phyloP scores from a whole-genome alignment of 2,329 filamentous ascomycete species.

The Trichoderma sp. region DNA sequence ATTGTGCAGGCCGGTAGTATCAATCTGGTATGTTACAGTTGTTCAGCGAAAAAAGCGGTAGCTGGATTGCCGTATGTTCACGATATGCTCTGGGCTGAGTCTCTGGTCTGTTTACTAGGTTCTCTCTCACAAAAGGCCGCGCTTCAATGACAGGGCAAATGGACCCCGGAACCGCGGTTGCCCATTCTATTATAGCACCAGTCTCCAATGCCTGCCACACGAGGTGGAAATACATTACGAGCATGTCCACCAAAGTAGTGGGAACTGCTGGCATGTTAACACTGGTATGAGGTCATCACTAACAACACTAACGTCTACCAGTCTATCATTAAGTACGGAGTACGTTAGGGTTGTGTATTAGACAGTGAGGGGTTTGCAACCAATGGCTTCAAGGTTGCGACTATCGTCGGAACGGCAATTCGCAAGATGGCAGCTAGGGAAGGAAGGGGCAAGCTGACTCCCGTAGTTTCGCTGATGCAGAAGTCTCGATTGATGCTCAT shows the following conservation, averaged over 20 bases:
- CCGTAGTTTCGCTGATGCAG: background rate
- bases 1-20: constrained; percentile 24
- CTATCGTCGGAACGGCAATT: background rate
- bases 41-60: background rate
- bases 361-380: background rate
- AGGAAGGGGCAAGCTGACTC: background rate
- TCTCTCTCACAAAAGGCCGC: background rate
- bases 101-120: background rate
- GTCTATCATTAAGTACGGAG: background rate
- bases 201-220: background rate
- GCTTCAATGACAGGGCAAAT: background rate
- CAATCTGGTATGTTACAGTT: background rate
- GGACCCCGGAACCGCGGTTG: background rate
- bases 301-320: background rate
- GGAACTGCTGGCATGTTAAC: background rate
- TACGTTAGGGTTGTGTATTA: background rate
- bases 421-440: background rate
- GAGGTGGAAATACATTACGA: background rate
- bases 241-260: background rate
- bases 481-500: background rate
- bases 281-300: background rate
- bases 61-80: background rate
- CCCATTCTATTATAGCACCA: background rate
- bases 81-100: background rate
- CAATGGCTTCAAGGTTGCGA: background rate